Base-by-base conservation (phyloP, 306 rosid species). In the Nissolia schottii region DNA sequence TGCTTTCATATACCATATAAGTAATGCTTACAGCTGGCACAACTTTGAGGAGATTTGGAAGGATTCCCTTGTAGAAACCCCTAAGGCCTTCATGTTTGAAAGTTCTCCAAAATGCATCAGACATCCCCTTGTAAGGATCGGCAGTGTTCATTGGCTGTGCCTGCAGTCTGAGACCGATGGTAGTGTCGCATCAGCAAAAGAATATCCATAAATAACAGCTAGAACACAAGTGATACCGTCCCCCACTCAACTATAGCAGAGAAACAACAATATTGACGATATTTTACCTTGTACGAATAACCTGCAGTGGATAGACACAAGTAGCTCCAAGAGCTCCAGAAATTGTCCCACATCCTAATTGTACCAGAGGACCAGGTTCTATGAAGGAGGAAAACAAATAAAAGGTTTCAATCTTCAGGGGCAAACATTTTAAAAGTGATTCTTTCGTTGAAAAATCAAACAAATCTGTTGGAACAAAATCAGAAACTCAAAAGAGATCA, bases 21-120 rank as follows among this genome's bases (percentile, higher is more conserved):
- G 88, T 84, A 70, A 84, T 84, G 77, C 88, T 80, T 32, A 85
- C 88, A 77, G 88, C 83, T 27, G 88, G 88, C 66, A 84, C 88
- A 64, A 84, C 88, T 84, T 84, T 84, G 57, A 84, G 85, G 64
- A 84, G 88, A 77, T 84, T 84, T 22, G 88, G 88, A 77, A 84
- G 28, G 43, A 84, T 85, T 27, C 88, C 88, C 67, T 81, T 84
- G 46, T 84, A 84, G 85, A 80, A 84, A 32, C 88, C 88, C 70
- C 77, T 50, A 3, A 77, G 34, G 27, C 85, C 81, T 70, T 84
- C 88, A 24, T 70, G 68, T 74, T 74, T 41, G 2, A 84, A 65
- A 53, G 85, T 84, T 80, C 29, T 84, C 88, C 83, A 65, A 56
- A 84, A 84, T 37, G 73, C 88, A 74, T 84, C 85, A 64, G 83